Evolutionary conservation across 345 rosid species (phyloP).

Genomic region (Rhodamnia rubescens): DNA sequence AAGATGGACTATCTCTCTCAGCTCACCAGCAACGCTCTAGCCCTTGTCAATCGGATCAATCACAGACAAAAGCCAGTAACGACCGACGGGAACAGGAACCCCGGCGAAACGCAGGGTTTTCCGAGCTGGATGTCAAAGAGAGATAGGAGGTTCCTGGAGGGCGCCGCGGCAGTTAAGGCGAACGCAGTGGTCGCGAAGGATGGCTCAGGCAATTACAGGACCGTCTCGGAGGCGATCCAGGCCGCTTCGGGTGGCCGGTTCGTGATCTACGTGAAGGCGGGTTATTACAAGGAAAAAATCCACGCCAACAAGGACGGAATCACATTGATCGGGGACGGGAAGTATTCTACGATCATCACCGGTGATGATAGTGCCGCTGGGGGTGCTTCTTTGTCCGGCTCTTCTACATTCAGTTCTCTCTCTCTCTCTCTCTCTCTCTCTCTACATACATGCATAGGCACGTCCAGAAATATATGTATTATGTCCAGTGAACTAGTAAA

Average conservation of each 20-base stretch:
- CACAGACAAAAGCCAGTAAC: neutral
- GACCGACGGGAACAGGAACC: neutral
- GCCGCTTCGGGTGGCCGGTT: constrained; percentile 57
- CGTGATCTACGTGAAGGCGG: constrained; percentile 73
- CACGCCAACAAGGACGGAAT: constrained; percentile 39
- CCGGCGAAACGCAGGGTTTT: constrained; percentile 4
- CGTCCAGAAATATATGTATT: too few species aligned
- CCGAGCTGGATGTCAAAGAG: constrained; percentile 46
- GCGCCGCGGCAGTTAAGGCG: neutral
- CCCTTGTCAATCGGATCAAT: constrained; percentile 32
- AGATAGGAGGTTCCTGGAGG: constrained; percentile 36
- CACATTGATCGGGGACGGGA: constrained; percentile 80
- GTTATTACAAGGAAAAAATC: constrained; percentile 66
- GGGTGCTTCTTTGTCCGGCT: constrained; percentile 49
- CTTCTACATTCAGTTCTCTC: constrained; percentile 65
- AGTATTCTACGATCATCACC: constrained; percentile 43
- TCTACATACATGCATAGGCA: neutral
- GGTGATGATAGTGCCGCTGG: constrained; percentile 37
- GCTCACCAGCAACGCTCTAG: constrained; percentile 47
- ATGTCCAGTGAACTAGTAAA: too few species aligned
- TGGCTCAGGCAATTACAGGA: constrained; percentile 60
- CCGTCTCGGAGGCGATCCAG: constrained; percentile 49
- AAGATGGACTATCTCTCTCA: constrained; percentile 57
- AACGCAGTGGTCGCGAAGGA: constrained; percentile 68
- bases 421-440: neutral